Evolutionary conservation across 2,329 filamentous ascomycete species (phyloP), one percentile per base, ranked within the genome.

Genomic region (Penicillium sp.): DNA sequence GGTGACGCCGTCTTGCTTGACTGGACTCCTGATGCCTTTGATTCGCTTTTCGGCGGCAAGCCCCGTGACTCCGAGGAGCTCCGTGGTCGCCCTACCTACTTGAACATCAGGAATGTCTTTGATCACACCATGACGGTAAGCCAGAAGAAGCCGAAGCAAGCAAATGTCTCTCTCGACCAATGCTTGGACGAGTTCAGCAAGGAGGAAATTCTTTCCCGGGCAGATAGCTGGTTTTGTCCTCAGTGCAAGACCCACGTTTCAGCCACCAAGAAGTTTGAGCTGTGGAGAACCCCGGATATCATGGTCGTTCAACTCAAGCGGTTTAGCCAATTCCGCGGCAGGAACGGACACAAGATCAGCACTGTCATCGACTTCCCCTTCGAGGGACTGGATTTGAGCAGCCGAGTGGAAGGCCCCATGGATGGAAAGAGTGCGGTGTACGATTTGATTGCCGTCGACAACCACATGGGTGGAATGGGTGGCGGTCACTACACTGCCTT

Each of bases 191-290:
- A 97, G 74, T 97, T 96, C 64, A 90, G 94, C 69, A 93, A 93
- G 71, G 89, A 92, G 58, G 94, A 99, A 74, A 86, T 96, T 14
- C 79, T 99, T 5, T 97, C 93, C 0, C 91, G 97, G 72, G 89
- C 95, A 69, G 95, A 99, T 71, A 93, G 91, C 58, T 99, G 94
- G 94, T 97, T 95, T 72, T 99, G 94, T 70, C 93, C 91, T 55
- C 85, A 91, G 31, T 99, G 94, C 81, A 97, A 97, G 73, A 90
- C 96, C 66, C 89, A 96, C 67, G 86, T 91, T 16, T 87, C 91
- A 58, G 94, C 94, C 20, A 92, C 88, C 76, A 99, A 99, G 79
- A 97, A 94, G 68, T 91, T 99, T 51, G 92, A 97, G 69, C 84
- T 99, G 18, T 99, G 94, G 94, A 97, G 93, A 69, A 88, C 90